Conservation (phyloP, 768 basidiomycete species). For the Kwoniella heveanensis region DNA sequence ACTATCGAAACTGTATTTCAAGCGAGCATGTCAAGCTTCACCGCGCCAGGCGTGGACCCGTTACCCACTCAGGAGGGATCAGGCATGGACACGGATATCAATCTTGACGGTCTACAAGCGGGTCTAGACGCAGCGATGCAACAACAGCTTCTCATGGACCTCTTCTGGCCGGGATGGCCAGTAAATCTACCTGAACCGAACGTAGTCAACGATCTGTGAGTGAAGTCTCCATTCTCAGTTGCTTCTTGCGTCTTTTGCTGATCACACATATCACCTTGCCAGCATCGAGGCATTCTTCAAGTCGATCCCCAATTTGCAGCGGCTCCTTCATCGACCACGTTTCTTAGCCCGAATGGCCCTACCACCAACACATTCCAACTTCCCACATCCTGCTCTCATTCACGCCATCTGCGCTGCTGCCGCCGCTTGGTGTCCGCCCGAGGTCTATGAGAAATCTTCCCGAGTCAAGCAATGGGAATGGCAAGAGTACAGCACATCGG, state of each 20-base stretch:
- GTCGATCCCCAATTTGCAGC: slow-evolving; percentile 72
- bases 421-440: slow-evolving; percentile 57
- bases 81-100: slow-evolving; percentile 20
- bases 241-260: too few species aligned
- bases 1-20: slow-evolving; percentile 26
- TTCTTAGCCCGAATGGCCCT: slow-evolving; percentile 70
- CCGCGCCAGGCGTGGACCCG: not conserved
- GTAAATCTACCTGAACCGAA: slow-evolving; percentile 46
- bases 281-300: slow-evolving; percentile 81
- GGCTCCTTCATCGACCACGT: slow-evolving; percentile 68
- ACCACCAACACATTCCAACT: slow-evolving; percentile 71
- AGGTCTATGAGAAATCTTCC: slow-evolving; percentile 21
- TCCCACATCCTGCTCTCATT: slow-evolving; percentile 70
- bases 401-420: slow-evolving; percentile 83
- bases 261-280: too few species aligned
- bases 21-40: slow-evolving; percentile 11
- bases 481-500: not conserved
- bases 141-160: slow-evolving; percentile 48
- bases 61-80: not conserved
- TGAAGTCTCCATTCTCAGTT: not conserved
- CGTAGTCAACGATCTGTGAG: slow-evolving; percentile 50
- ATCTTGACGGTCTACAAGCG: slow-evolving; percentile 20
- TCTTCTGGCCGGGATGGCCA: slow-evolving; percentile 54
- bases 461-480: slow-evolving; percentile 6
- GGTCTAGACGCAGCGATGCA: slow-evolving; percentile 39